Percentiles rank a stretch among this genome's conserved stretches.
These are phyloP conservation scores for Pyrenophora graminea DNA, from an alignment of 2,329 filamentous ascomycete species.

Conservation along the genomic window DNA sequence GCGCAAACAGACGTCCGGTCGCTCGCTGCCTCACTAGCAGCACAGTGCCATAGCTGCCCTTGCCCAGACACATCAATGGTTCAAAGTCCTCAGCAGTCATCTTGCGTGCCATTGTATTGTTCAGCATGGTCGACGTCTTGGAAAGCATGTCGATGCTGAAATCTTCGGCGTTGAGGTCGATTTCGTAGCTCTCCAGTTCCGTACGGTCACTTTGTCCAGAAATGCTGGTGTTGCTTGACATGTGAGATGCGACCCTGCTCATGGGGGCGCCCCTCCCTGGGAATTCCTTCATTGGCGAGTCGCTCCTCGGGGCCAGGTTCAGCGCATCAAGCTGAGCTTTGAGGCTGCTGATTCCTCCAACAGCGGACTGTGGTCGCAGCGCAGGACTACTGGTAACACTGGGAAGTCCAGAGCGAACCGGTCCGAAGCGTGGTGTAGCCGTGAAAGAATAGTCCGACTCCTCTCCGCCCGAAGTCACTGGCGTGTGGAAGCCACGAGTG, in stretches of 20 bases:
- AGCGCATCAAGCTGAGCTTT: conserved; percentile 81
- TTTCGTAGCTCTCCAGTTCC: conserved; percentile 81
- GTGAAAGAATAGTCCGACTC: conserved; percentile 56
- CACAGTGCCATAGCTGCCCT: conserved; percentile 95
- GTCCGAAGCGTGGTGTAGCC: conserved; percentile 50
- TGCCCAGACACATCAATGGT: conserved; percentile 86
- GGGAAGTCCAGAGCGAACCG: conserved; percentile 49
- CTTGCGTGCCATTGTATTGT: conserved; percentile 68
- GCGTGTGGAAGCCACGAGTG: conserved; percentile 57
- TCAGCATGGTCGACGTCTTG: conserved; percentile 40
- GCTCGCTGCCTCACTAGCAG: conserved; percentile 86
- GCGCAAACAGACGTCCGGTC: conserved; percentile 89
- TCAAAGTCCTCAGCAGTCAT: conserved; percentile 93
- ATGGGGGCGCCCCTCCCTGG: conserved; percentile 50
- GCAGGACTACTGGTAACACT: conserved; percentile 59
- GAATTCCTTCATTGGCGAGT: conserved; percentile 59
- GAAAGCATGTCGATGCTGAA: conserved; percentile 67
- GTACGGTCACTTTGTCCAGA: conserved; percentile 67
- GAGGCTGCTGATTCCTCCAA: conserved; percentile 78
- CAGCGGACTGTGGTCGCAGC: conserved; percentile 54
- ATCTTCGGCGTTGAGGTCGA: conserved; percentile 80
- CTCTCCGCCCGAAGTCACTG: conserved; percentile 58
- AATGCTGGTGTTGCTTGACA: conserved; percentile 62
- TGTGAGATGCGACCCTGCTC: conserved; percentile 40
- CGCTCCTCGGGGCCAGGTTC: conserved; percentile 65